phyloP scores from a whole-genome alignment of 1,284 basidiomycete species.

The Cutaneotrichosporon cutaneum region DNA sequence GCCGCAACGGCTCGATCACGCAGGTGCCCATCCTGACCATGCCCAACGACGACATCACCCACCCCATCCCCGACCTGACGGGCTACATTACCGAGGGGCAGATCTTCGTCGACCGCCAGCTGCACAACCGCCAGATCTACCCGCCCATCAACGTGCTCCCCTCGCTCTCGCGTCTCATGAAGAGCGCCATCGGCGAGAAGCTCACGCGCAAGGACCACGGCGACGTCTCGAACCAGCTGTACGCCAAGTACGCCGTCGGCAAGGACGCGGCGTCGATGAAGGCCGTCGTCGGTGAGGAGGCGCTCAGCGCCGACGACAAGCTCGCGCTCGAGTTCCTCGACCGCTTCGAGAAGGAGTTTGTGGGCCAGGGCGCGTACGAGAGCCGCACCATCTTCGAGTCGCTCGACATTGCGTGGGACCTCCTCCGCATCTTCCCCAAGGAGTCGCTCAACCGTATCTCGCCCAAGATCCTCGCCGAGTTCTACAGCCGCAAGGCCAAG shows the following conservation, averaged over 20 bases:
- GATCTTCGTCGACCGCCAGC: conserved; percentile 90
- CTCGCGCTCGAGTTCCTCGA: conserved; percentile 83
- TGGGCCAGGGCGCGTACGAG: conserved; percentile 94
- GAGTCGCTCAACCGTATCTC: conserved; percentile 96
- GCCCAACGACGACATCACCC: conserved; percentile 99
- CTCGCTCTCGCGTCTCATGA: conserved; percentile 98
- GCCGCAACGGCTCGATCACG: conserved; percentile 98
- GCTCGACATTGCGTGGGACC: conserved; percentile 93
- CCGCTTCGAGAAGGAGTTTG: conserved; percentile 92
- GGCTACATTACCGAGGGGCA: conserved; percentile 99
- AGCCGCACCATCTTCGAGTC: conserved; percentile 96
- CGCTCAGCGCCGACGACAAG: conserved; percentile 63
- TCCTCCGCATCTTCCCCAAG: conserved; percentile 98
- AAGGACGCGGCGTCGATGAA: conserved; percentile 99
- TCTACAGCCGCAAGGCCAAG: conserved; percentile 29
- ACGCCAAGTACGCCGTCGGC: conserved; percentile 96
- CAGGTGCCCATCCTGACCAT: conserved; percentile 99
- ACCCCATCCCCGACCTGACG: conserved; percentile 99
- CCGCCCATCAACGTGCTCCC: conserved; percentile 99
- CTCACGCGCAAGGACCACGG: conserved; percentile 97
- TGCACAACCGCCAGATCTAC: conserved; percentile 79
- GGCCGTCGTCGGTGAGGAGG: conserved; percentile 98
- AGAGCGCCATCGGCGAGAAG: conserved; percentile 97
- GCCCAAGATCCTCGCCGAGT: conserved; percentile 58
- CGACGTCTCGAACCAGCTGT: conserved; percentile 98